A percentile compares a stretch with the other conserved stretches of the same genome.
phyloP scores from a whole-genome alignment of 1,284 basidiomycete species.

The Retiboletus flavoniger region DNA sequence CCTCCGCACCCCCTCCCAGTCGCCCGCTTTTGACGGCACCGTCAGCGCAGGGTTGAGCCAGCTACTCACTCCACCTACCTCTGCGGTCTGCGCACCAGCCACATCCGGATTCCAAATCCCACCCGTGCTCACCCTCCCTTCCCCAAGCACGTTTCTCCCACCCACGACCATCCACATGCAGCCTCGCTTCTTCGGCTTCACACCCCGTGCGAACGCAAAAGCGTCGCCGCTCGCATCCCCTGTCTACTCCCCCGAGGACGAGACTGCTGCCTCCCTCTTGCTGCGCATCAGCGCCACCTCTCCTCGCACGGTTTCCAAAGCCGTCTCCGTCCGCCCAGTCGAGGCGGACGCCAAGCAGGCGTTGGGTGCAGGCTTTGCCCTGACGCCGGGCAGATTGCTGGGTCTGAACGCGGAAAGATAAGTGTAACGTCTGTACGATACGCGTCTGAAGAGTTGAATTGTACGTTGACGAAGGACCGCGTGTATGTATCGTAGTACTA shows the following conservation, averaged over 20 bases:
- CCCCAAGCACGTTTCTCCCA: constrained; percentile 28
- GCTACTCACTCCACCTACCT: constrained; percentile 48
- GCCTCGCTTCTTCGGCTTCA: constrained; percentile 31
- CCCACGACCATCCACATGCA: constrained; percentile 18
- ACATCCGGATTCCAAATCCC: constrained; percentile 24
- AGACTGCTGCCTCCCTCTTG: constrained; percentile 63
- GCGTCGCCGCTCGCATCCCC: constrained; percentile 37
- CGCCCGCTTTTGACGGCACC: constrained; percentile 14
- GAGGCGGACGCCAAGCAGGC: no score
- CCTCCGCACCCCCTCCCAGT: constrained; percentile 28
- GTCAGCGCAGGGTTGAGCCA: constrained; percentile 24
- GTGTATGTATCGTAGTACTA: background rate
- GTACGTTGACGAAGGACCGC: constrained; percentile 9
- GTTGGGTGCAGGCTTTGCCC: constrained; percentile 14
- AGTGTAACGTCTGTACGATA: constrained; percentile 2
- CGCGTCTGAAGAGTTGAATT: background rate
- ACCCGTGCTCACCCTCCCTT: constrained; percentile 41
- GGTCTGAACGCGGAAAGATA: constrained; percentile 26
- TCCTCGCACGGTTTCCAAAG: constrained; percentile 4
- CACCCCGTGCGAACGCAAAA: constrained; percentile 12
- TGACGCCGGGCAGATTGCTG: constrained; percentile 36
- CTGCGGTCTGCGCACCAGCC: constrained; percentile 36
- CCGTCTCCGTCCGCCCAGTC: background rate
- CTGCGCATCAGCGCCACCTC: constrained; percentile 54
- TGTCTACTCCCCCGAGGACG: constrained; percentile 63